Evolutionary conservation across 192 early-diverging fungal genomes (phyloP).

Genomic region (Entomortierella beljakovae): DNA sequence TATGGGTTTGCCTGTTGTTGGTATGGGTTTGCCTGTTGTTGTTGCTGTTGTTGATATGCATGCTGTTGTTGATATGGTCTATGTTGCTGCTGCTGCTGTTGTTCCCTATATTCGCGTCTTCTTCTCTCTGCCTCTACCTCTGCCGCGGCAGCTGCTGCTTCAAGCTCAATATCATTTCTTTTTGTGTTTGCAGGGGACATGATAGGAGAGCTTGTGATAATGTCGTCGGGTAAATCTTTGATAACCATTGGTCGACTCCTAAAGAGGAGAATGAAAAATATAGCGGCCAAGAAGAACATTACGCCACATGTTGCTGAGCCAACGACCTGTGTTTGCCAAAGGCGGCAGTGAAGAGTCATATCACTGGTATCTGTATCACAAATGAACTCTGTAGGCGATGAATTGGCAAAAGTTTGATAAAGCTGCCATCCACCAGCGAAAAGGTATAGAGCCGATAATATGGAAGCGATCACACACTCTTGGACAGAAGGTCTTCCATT

Average conservation of each 20-base stretch:
- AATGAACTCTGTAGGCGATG: constrained; percentile 14
- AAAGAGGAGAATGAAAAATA: constrained; percentile 34
- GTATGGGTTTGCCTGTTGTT: background rate
- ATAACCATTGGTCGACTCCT: constrained; percentile 27
- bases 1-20: background rate
- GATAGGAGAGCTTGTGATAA: constrained; percentile 11
- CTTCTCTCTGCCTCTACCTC: constrained; percentile 40
- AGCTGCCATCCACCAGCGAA: constrained; percentile 47
- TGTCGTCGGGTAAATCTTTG: constrained; percentile 33
- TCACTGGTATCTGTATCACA: constrained; percentile 24
- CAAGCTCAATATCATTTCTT: constrained; percentile 19
- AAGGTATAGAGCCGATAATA: constrained; percentile 13
- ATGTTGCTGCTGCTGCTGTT: constrained; percentile 15
- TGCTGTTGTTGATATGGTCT: constrained; percentile 1
- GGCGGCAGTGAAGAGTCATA: constrained; percentile 22
- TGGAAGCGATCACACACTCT: constrained; percentile 27
- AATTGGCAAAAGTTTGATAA: constrained; percentile 30
- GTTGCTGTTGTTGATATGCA: constrained; percentile 1
- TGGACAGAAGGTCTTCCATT: constrained; percentile 42
- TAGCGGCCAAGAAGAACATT: constrained; percentile 16
- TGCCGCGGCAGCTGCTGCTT: constrained; percentile 15
- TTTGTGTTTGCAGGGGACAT: background rate
- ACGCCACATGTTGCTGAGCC: constrained; percentile 19
- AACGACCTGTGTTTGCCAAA: constrained; percentile 39
- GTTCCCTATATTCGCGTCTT: background rate